Percentiles rank a stretch among this genome's conserved stretches.
phyloP scores from a whole-genome alignment of 257 asterid genomes.

The Solanum phureja region DNA sequence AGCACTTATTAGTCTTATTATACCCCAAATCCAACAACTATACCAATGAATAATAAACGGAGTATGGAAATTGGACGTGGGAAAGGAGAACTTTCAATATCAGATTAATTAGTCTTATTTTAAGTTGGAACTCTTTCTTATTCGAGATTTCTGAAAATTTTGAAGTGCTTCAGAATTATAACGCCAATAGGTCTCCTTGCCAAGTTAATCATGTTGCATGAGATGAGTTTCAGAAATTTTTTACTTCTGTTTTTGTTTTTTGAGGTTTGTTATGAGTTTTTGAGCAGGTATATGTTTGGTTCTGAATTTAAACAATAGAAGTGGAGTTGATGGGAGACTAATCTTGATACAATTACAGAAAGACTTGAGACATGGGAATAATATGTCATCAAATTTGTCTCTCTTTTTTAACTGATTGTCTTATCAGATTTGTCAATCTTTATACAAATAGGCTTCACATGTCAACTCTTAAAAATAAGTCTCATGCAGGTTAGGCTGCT shows the following conservation, averaged over 20 bases:
- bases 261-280: background rate
- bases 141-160: background rate
- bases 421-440: background rate
- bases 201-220: background rate
- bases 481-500: constrained; percentile 77
- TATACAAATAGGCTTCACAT: background rate
- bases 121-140: background rate
- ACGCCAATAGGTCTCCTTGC: background rate
- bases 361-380: background rate
- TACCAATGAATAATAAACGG: background rate
- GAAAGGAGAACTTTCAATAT: background rate
- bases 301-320: background rate
- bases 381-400: background rate
- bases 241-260: background rate
- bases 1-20: background rate
- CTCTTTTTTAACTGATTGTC: background rate
- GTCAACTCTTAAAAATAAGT: background rate
- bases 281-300: background rate
- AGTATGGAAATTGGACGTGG: background rate
- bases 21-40: background rate
- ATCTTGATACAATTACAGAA: background rate
- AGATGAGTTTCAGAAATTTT: background rate
- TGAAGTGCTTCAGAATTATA: background rate
- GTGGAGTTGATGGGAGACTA: background rate
- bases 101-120: background rate